Conservation (phyloP, 768 basidiomycete species). For the Dacryopinax primogenitus region DNA sequence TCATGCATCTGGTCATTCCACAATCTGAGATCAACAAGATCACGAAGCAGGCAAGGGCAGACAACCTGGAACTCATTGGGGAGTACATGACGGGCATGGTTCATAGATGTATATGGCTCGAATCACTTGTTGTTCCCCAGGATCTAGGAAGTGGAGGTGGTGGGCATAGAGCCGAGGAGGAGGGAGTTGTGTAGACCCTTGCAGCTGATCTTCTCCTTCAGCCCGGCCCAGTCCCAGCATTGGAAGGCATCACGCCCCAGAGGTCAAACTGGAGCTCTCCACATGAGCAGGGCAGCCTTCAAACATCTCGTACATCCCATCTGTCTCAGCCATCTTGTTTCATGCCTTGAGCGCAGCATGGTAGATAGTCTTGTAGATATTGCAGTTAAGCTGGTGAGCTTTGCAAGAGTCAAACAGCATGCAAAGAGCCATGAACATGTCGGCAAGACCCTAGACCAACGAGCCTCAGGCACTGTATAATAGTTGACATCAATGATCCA, state of each 20-base stretch:
- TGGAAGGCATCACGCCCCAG: slow-evolving; percentile 81
- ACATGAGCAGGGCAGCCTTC: slow-evolving; percentile 75
- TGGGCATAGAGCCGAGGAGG: slow-evolving; percentile 94
- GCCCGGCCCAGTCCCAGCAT: slow-evolving; percentile 86
- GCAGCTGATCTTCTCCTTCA: slow-evolving; percentile 75
- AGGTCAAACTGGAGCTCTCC: slow-evolving; percentile 90
- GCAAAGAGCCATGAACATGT: slow-evolving; percentile 92
- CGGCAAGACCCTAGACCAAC: slow-evolving; percentile 87
- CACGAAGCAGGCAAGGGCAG: slow-evolving; percentile 96
- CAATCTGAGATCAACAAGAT: slow-evolving; percentile 84
- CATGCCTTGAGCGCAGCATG: slow-evolving; percentile 87
- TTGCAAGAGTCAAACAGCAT: slow-evolving; percentile 87
- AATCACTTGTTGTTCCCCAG: slow-evolving; percentile 98
- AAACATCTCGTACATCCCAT: slow-evolving; percentile 84
- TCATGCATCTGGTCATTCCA: slow-evolving; percentile 99
- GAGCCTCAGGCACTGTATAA: slow-evolving; percentile 87
- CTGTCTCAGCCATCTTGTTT: slow-evolving; percentile 63
- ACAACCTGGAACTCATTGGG: slow-evolving; percentile 99
- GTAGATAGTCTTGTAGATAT: slow-evolving; percentile 99
- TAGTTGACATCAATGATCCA: slow-evolving; percentile 89
- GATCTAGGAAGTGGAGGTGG: slow-evolving; percentile 96
- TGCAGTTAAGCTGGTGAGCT: slow-evolving; percentile 76
- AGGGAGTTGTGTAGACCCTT: slow-evolving; percentile 83
- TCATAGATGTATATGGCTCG: slow-evolving; percentile 98
- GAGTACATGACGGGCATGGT: slow-evolving; percentile 97